Evolutionary conservation across 768 basidiomycete genomes (phyloP).

Genomic region (Tephrocybe sp.): DNA sequence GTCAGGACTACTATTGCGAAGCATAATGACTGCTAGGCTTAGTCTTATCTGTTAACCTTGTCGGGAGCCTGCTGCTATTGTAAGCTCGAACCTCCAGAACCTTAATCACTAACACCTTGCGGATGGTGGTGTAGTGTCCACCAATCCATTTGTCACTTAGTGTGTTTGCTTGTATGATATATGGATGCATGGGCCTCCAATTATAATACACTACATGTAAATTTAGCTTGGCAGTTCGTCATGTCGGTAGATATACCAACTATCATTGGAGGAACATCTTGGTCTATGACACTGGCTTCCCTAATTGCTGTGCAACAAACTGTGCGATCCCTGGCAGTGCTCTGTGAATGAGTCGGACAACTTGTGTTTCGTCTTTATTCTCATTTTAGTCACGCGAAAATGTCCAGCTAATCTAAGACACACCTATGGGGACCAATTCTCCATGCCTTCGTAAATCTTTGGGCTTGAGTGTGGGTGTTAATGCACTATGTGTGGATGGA

Average conservation of each 20-base stretch:
- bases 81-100: constrained; percentile 26
- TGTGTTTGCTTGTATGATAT: too few relatives aligned
- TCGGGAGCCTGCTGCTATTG: constrained; percentile 64
- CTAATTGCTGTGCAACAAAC: constrained; percentile 43
- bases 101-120: constrained; percentile 1
- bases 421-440: constrained; percentile 60
- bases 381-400: not conserved
- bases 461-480: constrained; percentile 35
- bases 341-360: constrained; percentile 70
- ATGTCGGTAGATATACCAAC: not conserved
- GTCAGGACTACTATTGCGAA: constrained; percentile 58
- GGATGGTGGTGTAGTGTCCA: constrained; percentile 62
- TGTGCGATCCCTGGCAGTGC: constrained; percentile 63
- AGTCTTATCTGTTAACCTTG: constrained; percentile 71
- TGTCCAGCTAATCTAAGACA: constrained; percentile 13
- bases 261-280: not conserved
- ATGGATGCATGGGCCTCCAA: not conserved
- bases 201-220: not conserved
- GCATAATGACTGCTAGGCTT: constrained; percentile 57
- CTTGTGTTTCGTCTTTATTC: constrained; percentile 59
- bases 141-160: constrained; percentile 55
- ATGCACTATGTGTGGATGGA: constrained; percentile 57
- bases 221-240: not conserved
- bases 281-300: too few relatives aligned
- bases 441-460: constrained; percentile 63